These are phyloP conservation scores for Podaxis mareebaensis DNA, from an alignment of 768 basidiomycete species.

Conservation along the genomic window DNA sequence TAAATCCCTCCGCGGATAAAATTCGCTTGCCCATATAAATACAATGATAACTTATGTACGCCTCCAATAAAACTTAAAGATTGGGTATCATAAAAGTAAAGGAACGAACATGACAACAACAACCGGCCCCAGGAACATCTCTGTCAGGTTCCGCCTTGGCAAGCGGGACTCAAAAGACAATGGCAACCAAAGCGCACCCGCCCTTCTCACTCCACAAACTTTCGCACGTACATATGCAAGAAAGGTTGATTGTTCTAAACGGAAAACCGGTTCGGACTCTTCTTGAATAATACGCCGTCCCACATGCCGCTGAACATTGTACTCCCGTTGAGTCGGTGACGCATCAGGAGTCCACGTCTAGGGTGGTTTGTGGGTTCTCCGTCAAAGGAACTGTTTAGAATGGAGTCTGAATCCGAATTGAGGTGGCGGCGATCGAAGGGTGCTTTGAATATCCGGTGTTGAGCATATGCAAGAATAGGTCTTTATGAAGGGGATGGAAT, in stretches of 20 bases:
- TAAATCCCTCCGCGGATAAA: neutral
- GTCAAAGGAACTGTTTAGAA: slow-evolving; percentile 15
- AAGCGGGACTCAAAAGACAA: neutral
- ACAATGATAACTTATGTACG: neutral
- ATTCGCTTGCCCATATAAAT: neutral
- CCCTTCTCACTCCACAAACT: slow-evolving; percentile 4
- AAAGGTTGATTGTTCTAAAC: slow-evolving; percentile 19
- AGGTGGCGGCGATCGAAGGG: slow-evolving; percentile 42
- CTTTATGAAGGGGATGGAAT: slow-evolving; percentile 30
- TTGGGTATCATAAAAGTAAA: neutral
- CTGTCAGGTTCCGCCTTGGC: neutral
- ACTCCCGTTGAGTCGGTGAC: slow-evolving; percentile 21
- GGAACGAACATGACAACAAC: neutral
- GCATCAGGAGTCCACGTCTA: slow-evolving; percentile 19
- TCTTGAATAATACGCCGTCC: slow-evolving; percentile 24
- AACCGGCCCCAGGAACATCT: neutral
- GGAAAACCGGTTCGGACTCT: slow-evolving; percentile 28
- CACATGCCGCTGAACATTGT: slow-evolving; percentile 26
- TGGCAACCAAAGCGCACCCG: neutral
- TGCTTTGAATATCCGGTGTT: slow-evolving; percentile 51
- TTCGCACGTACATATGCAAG: slow-evolving; percentile 1
- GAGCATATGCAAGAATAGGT: slow-evolving; percentile 51
- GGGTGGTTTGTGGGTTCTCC: neutral
- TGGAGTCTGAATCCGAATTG: slow-evolving; percentile 12
- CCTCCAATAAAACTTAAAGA: neutral